A percentile compares a stretch with the other conserved stretches of the same genome.
Evolutionary conservation across 2,329 filamentous ascomycete species (phyloP).

Genomic region (Colletotrichum sp.): DNA sequence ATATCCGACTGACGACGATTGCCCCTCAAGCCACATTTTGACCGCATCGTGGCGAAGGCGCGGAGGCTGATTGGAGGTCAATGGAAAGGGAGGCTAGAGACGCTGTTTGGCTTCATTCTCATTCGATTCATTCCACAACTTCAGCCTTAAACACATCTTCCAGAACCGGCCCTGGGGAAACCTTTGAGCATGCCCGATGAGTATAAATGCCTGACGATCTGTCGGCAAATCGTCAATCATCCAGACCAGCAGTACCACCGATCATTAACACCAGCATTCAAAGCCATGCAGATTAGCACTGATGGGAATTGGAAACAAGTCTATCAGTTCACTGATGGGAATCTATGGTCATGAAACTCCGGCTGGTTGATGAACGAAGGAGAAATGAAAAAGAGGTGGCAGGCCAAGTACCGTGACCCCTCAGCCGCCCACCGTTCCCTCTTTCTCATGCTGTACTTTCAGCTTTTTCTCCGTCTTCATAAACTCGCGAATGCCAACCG

Average conservation of each 20-base stretch:
- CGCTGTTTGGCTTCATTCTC: not conserved
- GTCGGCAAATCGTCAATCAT: not conserved
- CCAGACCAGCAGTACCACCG: not conserved
- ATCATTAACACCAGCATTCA: not conserved
- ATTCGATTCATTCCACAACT: accelerated
- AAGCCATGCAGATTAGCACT: not conserved
- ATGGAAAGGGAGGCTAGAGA: not conserved
- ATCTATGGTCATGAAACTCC: not conserved
- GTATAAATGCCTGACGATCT: not conserved
- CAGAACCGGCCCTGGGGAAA: not conserved
- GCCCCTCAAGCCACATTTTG: not conserved
- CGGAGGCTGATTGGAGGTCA: not conserved
- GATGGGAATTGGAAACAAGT: not conserved
- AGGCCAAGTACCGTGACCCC: slow-evolving; percentile 3
- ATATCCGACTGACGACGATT: not conserved
- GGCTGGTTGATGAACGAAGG: not conserved
- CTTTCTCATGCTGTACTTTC: slow-evolving; percentile 72
- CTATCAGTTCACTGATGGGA: slow-evolving; percentile 1
- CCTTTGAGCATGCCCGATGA: not conserved
- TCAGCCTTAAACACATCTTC: not conserved
- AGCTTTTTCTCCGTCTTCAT: slow-evolving; percentile 96
- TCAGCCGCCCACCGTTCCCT: slow-evolving; percentile 54
- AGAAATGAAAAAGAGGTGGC: not conserved
- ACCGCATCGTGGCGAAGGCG: not conserved
- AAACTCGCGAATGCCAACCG: slow-evolving; percentile 93